phyloP scores from a whole-genome alignment of 257 asterid genomes.

The Plantago major region DNA sequence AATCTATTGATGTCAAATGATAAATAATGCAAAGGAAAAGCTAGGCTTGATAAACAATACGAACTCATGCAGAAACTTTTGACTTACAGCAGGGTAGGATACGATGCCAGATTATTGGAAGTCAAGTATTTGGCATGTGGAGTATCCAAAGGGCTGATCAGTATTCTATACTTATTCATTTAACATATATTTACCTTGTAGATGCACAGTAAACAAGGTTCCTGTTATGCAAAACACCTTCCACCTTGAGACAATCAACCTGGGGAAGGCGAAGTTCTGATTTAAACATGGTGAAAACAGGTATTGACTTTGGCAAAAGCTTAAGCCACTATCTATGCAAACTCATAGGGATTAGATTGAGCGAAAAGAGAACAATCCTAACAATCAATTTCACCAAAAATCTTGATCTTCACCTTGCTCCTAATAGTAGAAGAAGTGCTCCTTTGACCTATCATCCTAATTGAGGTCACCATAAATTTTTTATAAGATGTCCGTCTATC shows the following conservation, averaged over 20 bases:
- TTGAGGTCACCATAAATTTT: background rate
- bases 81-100: no score
- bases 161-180: background rate
- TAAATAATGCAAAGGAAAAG: no score
- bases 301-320: constrained; percentile 8
- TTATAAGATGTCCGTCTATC: background rate
- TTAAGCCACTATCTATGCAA: constrained; percentile 17
- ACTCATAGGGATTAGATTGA: constrained; percentile 8
- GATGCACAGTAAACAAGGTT: constrained; percentile 97
- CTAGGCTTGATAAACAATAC: no score
- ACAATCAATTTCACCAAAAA: no score
- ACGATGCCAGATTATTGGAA: no score
- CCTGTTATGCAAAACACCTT: constrained; percentile 84
- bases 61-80: no score
- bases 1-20: no score
- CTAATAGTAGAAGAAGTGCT: no score
- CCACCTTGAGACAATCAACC: constrained; percentile 98
- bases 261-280: constrained; percentile 27
- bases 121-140: no score
- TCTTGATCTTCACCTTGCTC: no score
- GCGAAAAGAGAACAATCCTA: no score
- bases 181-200: constrained; percentile 53
- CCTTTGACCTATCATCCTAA: background rate
- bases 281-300: constrained; percentile 11
- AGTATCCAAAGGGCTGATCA: no score